Conservation (phyloP, 495 filamentous ascomycete species). For the Penicillium soppii region DNA sequence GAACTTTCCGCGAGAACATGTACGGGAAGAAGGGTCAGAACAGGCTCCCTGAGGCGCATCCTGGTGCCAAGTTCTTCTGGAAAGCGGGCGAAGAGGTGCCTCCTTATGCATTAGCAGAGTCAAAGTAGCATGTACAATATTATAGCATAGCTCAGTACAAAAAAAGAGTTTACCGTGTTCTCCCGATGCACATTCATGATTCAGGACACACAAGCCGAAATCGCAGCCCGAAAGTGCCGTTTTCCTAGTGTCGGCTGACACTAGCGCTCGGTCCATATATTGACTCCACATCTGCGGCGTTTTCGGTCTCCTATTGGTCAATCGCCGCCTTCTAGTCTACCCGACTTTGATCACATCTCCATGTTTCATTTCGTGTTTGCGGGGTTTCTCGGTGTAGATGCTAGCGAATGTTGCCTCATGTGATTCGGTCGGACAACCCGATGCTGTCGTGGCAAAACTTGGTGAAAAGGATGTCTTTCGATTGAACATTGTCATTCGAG, state of each 20-base stretch:
- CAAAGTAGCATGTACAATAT: slow-evolving; percentile 3
- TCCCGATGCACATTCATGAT: too few relatives aligned
- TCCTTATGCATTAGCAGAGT: slow-evolving; percentile 21
- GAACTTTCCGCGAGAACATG: slow-evolving; percentile 47
- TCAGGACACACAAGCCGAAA: too few relatives aligned
- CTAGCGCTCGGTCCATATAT: not conserved
- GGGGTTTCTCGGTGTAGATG: not conserved
- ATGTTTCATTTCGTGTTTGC: not conserved
- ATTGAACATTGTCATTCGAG: not conserved
- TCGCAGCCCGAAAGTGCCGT: not conserved
- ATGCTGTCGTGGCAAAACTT: not conserved
- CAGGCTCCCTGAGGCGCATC: slow-evolving; percentile 42
- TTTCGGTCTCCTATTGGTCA: not conserved
- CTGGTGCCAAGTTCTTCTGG: slow-evolving; percentile 48
- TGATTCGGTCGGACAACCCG: not conserved
- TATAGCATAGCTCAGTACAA: too few relatives aligned
- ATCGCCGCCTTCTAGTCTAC: not conserved
- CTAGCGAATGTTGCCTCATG: not conserved
- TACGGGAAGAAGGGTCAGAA: slow-evolving; percentile 35
- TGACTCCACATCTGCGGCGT: not conserved
- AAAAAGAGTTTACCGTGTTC: too few relatives aligned
- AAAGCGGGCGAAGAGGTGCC: slow-evolving; percentile 31
- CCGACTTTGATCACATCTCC: not conserved
- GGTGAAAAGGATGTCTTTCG: not conserved
- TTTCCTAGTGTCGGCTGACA: not conserved